phyloP scores from a whole-genome alignment of 179 eudicot species.

The Spergularia azorica region DNA sequence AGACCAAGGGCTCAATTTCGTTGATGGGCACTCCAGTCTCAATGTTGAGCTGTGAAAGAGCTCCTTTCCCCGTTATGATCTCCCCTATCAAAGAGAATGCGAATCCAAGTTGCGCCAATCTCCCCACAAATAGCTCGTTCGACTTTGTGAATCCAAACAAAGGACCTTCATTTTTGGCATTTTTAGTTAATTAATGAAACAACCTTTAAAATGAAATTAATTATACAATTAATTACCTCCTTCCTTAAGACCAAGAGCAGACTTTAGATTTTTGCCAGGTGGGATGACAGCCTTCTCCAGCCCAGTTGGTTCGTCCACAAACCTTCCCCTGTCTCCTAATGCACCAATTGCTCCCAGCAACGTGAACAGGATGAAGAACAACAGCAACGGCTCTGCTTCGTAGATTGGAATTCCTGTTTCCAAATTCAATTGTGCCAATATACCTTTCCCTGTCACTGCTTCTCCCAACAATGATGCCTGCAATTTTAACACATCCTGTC shows the following conservation, averaged over 20 bases:
- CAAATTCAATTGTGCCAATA: slow-evolving; percentile 70
- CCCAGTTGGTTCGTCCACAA: slow-evolving; percentile 81
- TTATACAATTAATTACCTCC: slow-evolving; percentile 33
- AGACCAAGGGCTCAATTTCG: slow-evolving; percentile 77
- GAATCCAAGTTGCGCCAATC: slow-evolving; percentile 87
- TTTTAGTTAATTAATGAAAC: no score
- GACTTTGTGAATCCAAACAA: slow-evolving; percentile 91
- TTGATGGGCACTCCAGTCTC: slow-evolving; percentile 87
- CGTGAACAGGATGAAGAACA: slow-evolving; percentile 92
- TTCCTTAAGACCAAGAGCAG: slow-evolving; percentile 73
- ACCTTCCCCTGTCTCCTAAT: slow-evolving; percentile 81
- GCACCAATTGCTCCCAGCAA: slow-evolving; percentile 96
- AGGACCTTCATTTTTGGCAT: slow-evolving; percentile 47
- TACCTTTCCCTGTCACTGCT: slow-evolving; percentile 85
- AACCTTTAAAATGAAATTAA: no score
- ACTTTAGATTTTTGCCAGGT: slow-evolving; percentile 64
- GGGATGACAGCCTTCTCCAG: slow-evolving; percentile 77
- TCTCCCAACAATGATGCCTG: slow-evolving; percentile 92
- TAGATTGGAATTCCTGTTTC: slow-evolving; percentile 96
- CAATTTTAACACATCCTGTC: not conserved
- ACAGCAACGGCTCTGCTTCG: slow-evolving; percentile 90
- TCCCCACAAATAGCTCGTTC: slow-evolving; percentile 89
- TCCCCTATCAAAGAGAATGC: slow-evolving; percentile 93
- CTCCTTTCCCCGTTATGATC: slow-evolving; percentile 90
- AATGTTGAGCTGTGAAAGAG: slow-evolving; percentile 83